Conservation (phyloP, 2,329 filamentous ascomycete genomes). For the Nigrospora osmanthi region DNA sequence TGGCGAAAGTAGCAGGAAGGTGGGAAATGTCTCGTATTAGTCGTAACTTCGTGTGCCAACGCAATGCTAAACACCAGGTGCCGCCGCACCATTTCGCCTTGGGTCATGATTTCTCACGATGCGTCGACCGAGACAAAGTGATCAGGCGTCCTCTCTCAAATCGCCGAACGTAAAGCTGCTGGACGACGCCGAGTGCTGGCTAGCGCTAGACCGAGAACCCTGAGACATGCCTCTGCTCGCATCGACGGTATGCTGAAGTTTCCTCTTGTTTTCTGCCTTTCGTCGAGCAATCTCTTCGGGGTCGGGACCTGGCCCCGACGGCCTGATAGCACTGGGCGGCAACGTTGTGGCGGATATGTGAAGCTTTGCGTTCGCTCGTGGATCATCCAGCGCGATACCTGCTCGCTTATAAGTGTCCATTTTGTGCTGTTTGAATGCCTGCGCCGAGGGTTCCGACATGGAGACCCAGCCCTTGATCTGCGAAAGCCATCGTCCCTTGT, state of each 20-base stretch:
- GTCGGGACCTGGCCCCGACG: slow-evolving; percentile 31
- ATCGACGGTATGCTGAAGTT: not conserved
- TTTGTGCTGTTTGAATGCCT: slow-evolving; percentile 39
- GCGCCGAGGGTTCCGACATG: slow-evolving; percentile 39
- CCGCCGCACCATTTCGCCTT: too few relatives aligned
- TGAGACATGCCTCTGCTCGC: slow-evolving; percentile 1
- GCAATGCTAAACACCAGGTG: too few relatives aligned
- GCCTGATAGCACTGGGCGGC: slow-evolving; percentile 36
- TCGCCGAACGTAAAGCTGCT: slow-evolving; percentile 10
- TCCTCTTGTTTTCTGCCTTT: slow-evolving; percentile 14
- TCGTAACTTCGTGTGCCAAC: too few relatives aligned
- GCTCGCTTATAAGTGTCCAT: slow-evolving; percentile 32
- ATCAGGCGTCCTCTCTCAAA: slow-evolving; percentile 5
- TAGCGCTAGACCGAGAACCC: slow-evolving; percentile 12
- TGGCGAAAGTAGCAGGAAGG: too few relatives aligned
- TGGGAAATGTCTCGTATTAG: too few relatives aligned
- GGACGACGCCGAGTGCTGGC: slow-evolving; percentile 11
- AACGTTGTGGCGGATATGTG: slow-evolving; percentile 36
- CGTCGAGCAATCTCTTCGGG: slow-evolving; percentile 35
- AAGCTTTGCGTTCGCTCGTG: slow-evolving; percentile 35
- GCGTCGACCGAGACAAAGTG: too few relatives aligned
- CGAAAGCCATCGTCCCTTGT: slow-evolving; percentile 27
- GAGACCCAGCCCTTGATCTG: slow-evolving; percentile 41
- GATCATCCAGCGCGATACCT: slow-evolving; percentile 35
- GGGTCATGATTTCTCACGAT: too few relatives aligned